A percentile compares a stretch with the other conserved stretches of the same genome.
Conservation (phyloP, 306 rosid genomes). For the Quercus cerris region DNA sequence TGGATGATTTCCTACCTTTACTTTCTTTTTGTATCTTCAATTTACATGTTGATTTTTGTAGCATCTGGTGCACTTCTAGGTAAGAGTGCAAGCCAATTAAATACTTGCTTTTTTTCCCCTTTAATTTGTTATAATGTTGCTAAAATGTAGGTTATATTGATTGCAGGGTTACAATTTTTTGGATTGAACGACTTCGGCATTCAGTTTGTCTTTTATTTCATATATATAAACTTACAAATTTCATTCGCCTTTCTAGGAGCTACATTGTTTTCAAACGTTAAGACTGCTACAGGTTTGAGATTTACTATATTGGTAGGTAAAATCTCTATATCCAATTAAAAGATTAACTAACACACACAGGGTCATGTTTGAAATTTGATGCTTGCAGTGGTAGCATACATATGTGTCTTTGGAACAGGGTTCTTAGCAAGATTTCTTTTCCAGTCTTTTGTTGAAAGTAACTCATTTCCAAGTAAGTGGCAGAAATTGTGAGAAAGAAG, state of each 20-base stretch:
- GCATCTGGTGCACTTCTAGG: slow-evolving; percentile 79
- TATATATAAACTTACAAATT: slow-evolving; percentile 87
- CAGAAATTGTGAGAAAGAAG: slow-evolving; percentile 5
- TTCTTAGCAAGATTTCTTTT: slow-evolving; percentile 78
- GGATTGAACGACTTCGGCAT: slow-evolving; percentile 75
- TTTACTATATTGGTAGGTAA: too few species aligned
- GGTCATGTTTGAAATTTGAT: slow-evolving; percentile 3
- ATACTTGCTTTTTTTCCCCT: background rate
- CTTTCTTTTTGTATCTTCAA: slow-evolving; percentile 53
- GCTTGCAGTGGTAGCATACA: slow-evolving; percentile 67
- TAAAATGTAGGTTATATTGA: slow-evolving; percentile 5
- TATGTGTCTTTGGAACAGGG: slow-evolving; percentile 79
- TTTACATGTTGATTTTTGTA: slow-evolving; percentile 76
- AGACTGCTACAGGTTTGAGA: slow-evolving; percentile 85
- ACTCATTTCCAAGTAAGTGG: slow-evolving; percentile 78
- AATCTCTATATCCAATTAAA: background rate
- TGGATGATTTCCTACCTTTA: slow-evolving; percentile 84
- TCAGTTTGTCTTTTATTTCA: slow-evolving; percentile 68
- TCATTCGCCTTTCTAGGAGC: slow-evolving; percentile 68
- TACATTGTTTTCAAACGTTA: slow-evolving; percentile 60
- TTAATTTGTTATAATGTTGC: too few species aligned
- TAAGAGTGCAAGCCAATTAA: slow-evolving; percentile 22
- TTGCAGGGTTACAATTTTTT: slow-evolving; percentile 86
- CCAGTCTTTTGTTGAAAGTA: slow-evolving; percentile 59
- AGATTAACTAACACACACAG: slow-evolving; percentile 17